Base-by-base conservation (phyloP, 2,329 filamentous ascomycete genomes). In the Fusarium piperis region DNA sequence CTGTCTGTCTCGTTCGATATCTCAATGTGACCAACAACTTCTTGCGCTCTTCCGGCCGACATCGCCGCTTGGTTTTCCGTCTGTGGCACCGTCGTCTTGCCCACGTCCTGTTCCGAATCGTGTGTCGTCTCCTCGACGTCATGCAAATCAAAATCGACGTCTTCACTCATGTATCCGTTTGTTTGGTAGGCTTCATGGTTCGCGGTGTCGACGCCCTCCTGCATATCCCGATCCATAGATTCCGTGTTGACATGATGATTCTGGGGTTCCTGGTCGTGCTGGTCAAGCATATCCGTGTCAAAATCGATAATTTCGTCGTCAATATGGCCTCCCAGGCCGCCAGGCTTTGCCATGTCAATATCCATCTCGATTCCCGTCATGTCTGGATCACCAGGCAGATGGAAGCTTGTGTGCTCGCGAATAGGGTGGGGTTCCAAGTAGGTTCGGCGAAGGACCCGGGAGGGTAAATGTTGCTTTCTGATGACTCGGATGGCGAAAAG, bases 261-360 rank as follows among this genome's bases (percentile, higher is more conserved):
- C 57, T 65, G 36, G 6, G 46, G 11, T 12, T 67, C 62, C 58
- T 73, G 56, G 9, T 74, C 71, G 8, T 66, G 63, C 18, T 73
- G 64, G 38, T 77, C 74, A 16, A 69, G 64, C 70, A 78, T 78
- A 44, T 82, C 81, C 58, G 78, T 80, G 32, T 83, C 81, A 41
- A 81, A 83, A 62, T 81, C 78, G 56, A 83, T 81, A 26, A 82
- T 68, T 62, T 83, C 81, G 15, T 82, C 78, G 39, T 81, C 78
- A 16, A 69, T 64, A 26, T 70, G 74, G 6, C 56, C 61, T 23
- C 76, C 76, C 9, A 76, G 55, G 38, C 64, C 68, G 33, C 72
- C 66, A 33, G 78, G 77, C 36, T 74, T 74, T 33, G 65, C 64
- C 63, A 76, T 61, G 46, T 81, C 78, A 39, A 80, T 67, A 39